Evolutionary conservation across 192 early-diverging fungal genomes (phyloP), one percentile per base, ranked within the genome.

Genomic region (Obelidium mucronatum): DNA sequence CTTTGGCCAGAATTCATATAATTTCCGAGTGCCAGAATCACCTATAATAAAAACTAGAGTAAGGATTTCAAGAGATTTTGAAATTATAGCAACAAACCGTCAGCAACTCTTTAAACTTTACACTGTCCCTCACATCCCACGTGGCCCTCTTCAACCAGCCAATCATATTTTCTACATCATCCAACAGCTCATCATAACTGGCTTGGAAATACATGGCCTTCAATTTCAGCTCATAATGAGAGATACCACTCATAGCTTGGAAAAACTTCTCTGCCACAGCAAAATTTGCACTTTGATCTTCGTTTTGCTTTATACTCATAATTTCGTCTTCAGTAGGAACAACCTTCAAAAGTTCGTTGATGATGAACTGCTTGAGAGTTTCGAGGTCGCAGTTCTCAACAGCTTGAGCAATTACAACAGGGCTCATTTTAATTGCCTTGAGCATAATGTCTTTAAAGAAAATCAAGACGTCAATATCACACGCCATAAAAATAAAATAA

Each of bases 11-110:
- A 64, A 62, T 87, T 87, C 82, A 87, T 81, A 44, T 87, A 87
- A 70, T 87, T 87, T 44, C 86, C 86, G 56, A 87, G 73, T 3
- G 86, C 84, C 15, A 87, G 75, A 68, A 87, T 85, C 26, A 87
- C 77, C 80, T 81, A 33, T 1, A 67, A 73, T 13, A 22, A 69
- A 1, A 63, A 1, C 28, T n/a, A 65, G 53, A 30, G n/a, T n/a
- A n/a, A n/a, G n/a, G n/a, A n/a, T n/a, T n/a, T n/a, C n/a, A n/a
- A n/a, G n/a, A n/a, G n/a, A n/a, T n/a, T 24, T 53, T 54, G 53
- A 34, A 34, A 51, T 40, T 22, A 35, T 67, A 85, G n/a, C n/a
- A n/a, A n/a, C n/a, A n/a, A n/a, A n/a, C 79, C 61, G 83, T 67
- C 53, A 88, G 54, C 33, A 88, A 30, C 54, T 87, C 79, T 40